Conservation (phyloP, 2,329 filamentous ascomycete genomes). For the Colletotrichum higginsianum region DNA sequence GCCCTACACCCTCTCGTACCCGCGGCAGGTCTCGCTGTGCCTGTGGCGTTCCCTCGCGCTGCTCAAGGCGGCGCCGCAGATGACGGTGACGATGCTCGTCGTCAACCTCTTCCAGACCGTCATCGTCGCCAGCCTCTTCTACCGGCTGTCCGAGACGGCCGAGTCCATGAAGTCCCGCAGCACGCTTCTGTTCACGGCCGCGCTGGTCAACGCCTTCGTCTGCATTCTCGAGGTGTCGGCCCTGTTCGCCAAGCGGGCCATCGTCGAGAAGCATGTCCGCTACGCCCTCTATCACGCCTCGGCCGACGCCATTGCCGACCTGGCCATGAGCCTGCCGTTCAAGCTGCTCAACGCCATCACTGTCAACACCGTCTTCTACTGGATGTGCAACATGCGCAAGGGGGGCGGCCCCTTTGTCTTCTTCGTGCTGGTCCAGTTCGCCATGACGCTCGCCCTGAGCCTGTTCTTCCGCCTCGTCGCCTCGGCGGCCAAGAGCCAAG, state of each 20-base stretch:
- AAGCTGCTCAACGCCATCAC: constrained; percentile 64
- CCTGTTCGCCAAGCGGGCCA: constrained; percentile 50
- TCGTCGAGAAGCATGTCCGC: constrained; percentile 51
- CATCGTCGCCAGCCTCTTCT: constrained; percentile 77
- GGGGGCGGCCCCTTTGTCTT: constrained; percentile 68
- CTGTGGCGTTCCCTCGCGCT: constrained; percentile 43
- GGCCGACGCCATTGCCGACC: constrained; percentile 56
- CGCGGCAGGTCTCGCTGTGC: constrained; percentile 44
- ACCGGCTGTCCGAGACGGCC: constrained; percentile 69
- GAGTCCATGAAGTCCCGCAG: constrained; percentile 68
- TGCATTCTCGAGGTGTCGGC: constrained; percentile 52
- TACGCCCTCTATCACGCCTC: constrained; percentile 52
- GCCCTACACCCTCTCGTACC: constrained; percentile 45
- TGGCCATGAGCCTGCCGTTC: constrained; percentile 60
- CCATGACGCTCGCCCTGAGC: constrained; percentile 73
- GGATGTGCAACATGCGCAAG: constrained; percentile 50
- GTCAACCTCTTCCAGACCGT: constrained; percentile 71
- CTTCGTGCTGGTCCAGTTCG: constrained; percentile 73
- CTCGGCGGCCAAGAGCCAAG: constrained; percentile 67
- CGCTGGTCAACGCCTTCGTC: constrained; percentile 62
- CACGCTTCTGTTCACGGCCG: constrained; percentile 52
- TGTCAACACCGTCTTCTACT: constrained; percentile 62
- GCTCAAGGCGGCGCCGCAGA: constrained; percentile 43
- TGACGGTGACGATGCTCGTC: constrained; percentile 45
- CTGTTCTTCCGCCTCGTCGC: constrained; percentile 78